These are phyloP conservation scores for Penicillium egyptiacum DNA, from an alignment of 495 filamentous ascomycete species.

Conservation along the genomic window DNA sequence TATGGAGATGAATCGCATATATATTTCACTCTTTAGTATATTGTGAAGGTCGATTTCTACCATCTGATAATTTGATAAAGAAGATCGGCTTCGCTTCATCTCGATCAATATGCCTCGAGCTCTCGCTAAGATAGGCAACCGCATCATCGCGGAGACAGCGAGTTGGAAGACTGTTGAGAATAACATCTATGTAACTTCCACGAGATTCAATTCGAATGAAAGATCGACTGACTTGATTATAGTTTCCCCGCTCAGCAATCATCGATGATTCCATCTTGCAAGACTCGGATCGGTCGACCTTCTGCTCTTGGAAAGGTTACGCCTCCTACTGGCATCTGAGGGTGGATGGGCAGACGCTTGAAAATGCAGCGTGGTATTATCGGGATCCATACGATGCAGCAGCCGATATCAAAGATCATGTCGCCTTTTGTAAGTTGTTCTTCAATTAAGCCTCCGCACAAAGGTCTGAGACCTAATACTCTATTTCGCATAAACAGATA, in stretches of 20 bases:
- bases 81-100: too few species aligned
- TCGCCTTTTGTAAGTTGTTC: slow-evolving; percentile 63
- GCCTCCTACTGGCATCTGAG: neutral
- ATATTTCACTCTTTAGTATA: too few species aligned
- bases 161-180: neutral
- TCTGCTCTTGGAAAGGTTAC: neutral
- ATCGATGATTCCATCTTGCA: neutral
- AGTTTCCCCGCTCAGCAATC: neutral
- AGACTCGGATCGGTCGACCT: neutral
- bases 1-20: too few species aligned
- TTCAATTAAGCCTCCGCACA: too few species aligned
- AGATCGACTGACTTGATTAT: neutral
- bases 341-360: slow-evolving; percentile 34
- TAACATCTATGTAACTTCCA: neutral
- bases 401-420: slow-evolving; percentile 57
- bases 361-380: slow-evolving; percentile 71
- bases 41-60: too few species aligned
- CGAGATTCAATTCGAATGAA: neutral
- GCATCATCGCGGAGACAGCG: neutral
- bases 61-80: too few species aligned
- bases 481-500: neutral
- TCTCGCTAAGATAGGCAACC: neutral
- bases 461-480: neutral
- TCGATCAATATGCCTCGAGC: neutral
- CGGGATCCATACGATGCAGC: slow-evolving; percentile 57